Evolutionary conservation across 164 flowering plant genomes (phyloP).

Genomic region (Aristolochia californica): DNA sequence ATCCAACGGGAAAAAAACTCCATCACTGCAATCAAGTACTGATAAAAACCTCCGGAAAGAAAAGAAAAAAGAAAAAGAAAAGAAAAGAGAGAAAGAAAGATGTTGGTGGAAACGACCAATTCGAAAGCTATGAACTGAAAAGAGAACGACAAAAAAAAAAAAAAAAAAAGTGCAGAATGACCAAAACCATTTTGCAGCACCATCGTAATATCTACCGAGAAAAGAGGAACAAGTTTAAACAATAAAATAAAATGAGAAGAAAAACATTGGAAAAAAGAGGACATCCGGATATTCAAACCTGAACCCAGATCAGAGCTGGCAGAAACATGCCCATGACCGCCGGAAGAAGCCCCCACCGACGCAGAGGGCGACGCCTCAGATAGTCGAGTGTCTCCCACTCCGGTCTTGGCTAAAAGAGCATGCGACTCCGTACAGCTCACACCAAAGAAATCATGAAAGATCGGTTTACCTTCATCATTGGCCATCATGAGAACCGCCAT

Average conservation of each 20-base stretch:
- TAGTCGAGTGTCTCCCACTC: not conserved
- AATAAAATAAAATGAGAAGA: too few relatives aligned
- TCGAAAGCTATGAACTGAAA: too few relatives aligned
- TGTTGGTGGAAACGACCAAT: too few relatives aligned
- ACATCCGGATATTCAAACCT: not conserved
- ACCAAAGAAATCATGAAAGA: conserved; percentile 17
- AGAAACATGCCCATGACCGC: conserved; percentile 8
- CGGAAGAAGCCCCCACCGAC: conserved; percentile 10
- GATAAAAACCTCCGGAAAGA: too few relatives aligned
- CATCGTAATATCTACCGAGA: too few relatives aligned
- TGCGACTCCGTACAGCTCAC: conserved; percentile 5
- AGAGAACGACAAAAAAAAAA: too few relatives aligned
- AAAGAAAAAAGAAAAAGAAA: too few relatives aligned
- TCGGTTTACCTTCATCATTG: conserved; percentile 9
- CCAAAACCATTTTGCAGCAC: too few relatives aligned
- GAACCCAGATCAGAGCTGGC: conserved; percentile 14
- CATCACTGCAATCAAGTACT: too few relatives aligned
- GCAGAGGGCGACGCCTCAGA: conserved; percentile 5
- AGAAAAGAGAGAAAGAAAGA: too few relatives aligned
- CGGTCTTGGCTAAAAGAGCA: not conserved
- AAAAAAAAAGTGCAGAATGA: too few relatives aligned
- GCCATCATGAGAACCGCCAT: conserved; percentile 16
- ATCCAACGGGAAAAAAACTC: too few relatives aligned
- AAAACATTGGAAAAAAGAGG: not conserved
- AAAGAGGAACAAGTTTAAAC: not conserved